These are phyloP conservation scores for Phytopythium kandeliae DNA, from an alignment of 352 stramenopile genomes.

Conservation along the genomic window DNA sequence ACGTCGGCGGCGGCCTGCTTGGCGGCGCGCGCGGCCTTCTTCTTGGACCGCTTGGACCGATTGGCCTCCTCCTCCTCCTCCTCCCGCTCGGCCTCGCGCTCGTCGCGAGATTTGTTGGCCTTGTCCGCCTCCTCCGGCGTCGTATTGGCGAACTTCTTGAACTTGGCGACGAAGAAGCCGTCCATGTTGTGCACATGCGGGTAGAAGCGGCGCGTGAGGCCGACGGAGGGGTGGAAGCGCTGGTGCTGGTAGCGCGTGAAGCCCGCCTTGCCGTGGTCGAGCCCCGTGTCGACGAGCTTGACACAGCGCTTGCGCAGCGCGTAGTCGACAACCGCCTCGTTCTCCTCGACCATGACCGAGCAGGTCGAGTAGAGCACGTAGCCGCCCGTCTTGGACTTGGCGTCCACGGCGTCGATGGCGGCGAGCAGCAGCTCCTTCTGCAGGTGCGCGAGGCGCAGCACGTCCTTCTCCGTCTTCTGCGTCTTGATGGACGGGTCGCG, in stretches of 20 bases:
- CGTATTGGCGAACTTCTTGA: conserved; percentile 98
- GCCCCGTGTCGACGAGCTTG: conserved; percentile 96
- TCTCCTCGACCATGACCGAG: conserved; percentile 91
- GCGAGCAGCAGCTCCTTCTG: conserved; percentile 99
- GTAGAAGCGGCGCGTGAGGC: conserved; percentile 97
- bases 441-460: conserved; percentile 90
- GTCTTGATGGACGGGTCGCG: conserved; percentile 99
- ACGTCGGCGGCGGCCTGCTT: conserved; percentile 75
- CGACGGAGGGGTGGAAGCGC: conserved; percentile 97
- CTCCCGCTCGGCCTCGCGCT: conserved; percentile 27
- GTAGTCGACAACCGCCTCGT: conserved; percentile 99
- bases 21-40: conserved; percentile 65
- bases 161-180: conserved; percentile 99
- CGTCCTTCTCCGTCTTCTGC: conserved; percentile 93
- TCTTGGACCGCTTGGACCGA: conserved; percentile 80
- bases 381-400: conserved; percentile 94
- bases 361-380: conserved; percentile 99
- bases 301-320: conserved; percentile 97
- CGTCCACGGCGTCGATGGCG: conserved; percentile 97
- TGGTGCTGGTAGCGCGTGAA: conserved; percentile 95
- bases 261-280: conserved; percentile 94
- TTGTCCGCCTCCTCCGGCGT: conserved; percentile 71
- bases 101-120: conserved; percentile 66
- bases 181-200: conserved; percentile 99
- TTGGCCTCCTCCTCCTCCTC: conserved; percentile 65